These are phyloP conservation scores for Camellia lanceoleosa DNA, from an alignment of 148 eudicot genomes.

Conservation along the genomic window DNA sequence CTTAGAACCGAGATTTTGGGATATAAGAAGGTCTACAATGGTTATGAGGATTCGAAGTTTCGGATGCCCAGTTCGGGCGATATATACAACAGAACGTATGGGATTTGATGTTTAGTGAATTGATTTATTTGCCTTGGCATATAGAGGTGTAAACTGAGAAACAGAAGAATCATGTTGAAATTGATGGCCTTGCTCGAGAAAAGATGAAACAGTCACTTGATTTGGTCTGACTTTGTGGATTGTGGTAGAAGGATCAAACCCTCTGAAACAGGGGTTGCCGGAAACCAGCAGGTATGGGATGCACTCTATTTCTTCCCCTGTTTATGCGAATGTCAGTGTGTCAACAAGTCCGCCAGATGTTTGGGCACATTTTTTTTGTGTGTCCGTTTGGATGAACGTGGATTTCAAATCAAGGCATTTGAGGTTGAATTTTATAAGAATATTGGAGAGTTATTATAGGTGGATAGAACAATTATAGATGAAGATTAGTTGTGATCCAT, in stretches of 20 bases:
- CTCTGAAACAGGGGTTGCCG: neutral
- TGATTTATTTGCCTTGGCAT: constrained; percentile 9
- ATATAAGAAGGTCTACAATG: constrained; percentile 34
- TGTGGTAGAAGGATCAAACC: constrained; percentile 18
- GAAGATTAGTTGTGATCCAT: too few species aligned
- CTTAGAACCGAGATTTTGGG: constrained; percentile 53
- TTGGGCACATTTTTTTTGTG: too few species aligned
- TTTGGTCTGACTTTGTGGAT: neutral
- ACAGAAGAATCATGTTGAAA: constrained; percentile 9
- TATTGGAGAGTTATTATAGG: too few species aligned
- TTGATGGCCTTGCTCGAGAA: neutral
- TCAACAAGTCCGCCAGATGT: too few species aligned
- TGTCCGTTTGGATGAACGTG: too few species aligned
- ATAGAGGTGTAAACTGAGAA: neutral
- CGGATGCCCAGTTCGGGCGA: constrained; percentile 54
- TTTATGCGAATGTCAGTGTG: too few species aligned
- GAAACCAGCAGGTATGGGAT: constrained; percentile 21
- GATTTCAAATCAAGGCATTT: too few species aligned
- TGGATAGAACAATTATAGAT: too few species aligned
- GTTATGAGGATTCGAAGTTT: constrained; percentile 55
- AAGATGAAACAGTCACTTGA: too few species aligned
- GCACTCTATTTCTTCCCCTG: too few species aligned
- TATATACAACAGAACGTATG: constrained; percentile 49
- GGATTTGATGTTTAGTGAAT: constrained; percentile 32
- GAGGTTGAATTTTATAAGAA: too few species aligned